Evolutionary conservation across 176 grass and related monocot species (phyloP), one percentile per base, ranked within the genome.

Genomic region (Stipa capillata): DNA sequence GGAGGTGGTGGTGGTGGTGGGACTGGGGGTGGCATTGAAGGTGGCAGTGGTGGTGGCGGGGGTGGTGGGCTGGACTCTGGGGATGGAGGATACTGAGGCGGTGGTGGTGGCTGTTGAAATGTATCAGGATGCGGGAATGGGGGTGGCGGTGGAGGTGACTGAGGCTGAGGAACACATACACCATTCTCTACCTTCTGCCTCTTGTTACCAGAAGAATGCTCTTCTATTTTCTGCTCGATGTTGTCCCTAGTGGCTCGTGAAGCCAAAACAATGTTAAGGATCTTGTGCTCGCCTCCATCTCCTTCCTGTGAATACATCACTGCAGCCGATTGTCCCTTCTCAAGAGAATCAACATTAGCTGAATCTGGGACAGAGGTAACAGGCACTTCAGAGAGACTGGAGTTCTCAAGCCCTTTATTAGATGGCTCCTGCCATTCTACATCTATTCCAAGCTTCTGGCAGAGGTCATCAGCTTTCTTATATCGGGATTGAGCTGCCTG

Each of bases 401-500:
- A 69, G n/a, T 41, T 78, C 44, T 74, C 65, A 43, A 31, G 32
- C 60, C 39, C 70, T 36, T 83, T 69, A 42, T 77, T 85, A 50
- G 83, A 27, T 66, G 63, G 27, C 3, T 73, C 78, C 45, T 73
- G 69, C 51, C 65, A 66, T 56, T 73, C 71, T 28, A 72, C 68
- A 36, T 69, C 64, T 65, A 75, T 74, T 64, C 67, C 78, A 74
- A 83, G 85, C 49, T 67, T 81, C 15, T 43, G n/a, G 33, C 69
- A 88, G 58, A 94, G 48, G 20, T 85, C 68, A 45, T 81, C 67
- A 69, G 83, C 87, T 84, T 87, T 89, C 73, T 83, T 82, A 8
- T 73, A 92, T 21, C 80, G 62, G n/a, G 74, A 76, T 67, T 97
- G 84, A 92, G 79, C 89, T 23, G 57, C 80, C 91, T 94, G 83